Conservation (phyloP, 2,329 filamentous ascomycete genomes). For the Chalaropsis ovoidea region DNA sequence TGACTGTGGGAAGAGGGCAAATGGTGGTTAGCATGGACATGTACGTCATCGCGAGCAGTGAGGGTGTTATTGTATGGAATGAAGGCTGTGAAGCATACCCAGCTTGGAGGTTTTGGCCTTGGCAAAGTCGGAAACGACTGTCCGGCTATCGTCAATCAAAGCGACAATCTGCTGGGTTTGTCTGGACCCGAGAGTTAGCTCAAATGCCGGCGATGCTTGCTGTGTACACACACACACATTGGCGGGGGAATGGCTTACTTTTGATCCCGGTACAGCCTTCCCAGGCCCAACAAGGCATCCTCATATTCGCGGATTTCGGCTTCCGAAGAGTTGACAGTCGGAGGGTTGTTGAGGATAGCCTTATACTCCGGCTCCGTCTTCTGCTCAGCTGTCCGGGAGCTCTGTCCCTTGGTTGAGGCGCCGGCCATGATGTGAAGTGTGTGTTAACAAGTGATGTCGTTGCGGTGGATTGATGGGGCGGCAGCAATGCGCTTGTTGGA, state of each 20-base stretch:
- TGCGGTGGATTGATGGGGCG: background rate
- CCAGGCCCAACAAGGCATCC: constrained; percentile 73
- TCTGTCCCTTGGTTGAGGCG: constrained; percentile 46
- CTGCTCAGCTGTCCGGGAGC: constrained; percentile 21
- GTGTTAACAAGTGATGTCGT: background rate
- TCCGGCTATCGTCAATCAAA: constrained; percentile 80
- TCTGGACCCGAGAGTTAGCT: constrained; percentile 36
- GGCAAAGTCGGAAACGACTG: constrained; percentile 87
- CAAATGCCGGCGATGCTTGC: background rate
- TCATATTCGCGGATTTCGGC: constrained; percentile 86
- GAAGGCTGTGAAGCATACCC: constrained; percentile 47
- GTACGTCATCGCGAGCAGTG: background rate
- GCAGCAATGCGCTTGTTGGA: background rate
- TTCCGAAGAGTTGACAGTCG: constrained; percentile 65
- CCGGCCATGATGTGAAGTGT: constrained; percentile 59
- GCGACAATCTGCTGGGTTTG: constrained; percentile 77
- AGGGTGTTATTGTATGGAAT: background rate
- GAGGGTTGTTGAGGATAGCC: constrained; percentile 75
- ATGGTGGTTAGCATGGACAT: constrained; percentile 19
- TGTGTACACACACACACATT: background rate
- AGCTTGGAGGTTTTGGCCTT: constrained; percentile 98
- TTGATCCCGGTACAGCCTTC: constrained; percentile 84
- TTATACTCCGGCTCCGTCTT: constrained; percentile 85
- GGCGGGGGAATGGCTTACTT: constrained; percentile 40
- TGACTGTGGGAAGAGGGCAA: constrained; percentile 50